These are phyloP conservation scores for Jacaranda mimosifolia DNA, from an alignment of 257 asterid species.

Conservation along the genomic window DNA sequence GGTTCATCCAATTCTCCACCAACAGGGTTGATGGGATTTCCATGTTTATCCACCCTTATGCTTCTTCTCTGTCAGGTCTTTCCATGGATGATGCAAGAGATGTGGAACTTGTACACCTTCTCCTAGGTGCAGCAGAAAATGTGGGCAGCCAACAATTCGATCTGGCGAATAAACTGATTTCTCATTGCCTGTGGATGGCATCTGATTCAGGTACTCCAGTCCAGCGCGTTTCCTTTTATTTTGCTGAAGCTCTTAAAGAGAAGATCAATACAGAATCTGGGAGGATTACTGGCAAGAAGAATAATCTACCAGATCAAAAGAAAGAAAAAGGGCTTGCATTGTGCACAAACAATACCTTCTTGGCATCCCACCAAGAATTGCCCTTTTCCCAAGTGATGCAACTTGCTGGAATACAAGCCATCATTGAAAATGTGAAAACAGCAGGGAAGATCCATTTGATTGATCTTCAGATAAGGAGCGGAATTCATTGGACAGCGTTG, in stretches of 20 bases:
- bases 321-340: slow-evolving; percentile 35
- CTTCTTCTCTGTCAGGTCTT: slow-evolving; percentile 53
- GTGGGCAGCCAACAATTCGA: slow-evolving; percentile 46
- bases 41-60: slow-evolving; percentile 62
- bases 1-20: slow-evolving; percentile 63
- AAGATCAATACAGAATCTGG: slow-evolving; percentile 53
- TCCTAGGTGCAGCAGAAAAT: slow-evolving; percentile 66
- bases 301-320: not conserved
- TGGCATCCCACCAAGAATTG: slow-evolving; percentile 58
- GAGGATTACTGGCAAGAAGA: slow-evolving; percentile 23
- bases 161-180: slow-evolving; percentile 45
- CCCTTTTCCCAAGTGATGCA: slow-evolving; percentile 67
- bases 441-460: slow-evolving; percentile 60
- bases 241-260: slow-evolving; percentile 58
- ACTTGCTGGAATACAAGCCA: slow-evolving; percentile 64
- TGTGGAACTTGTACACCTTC: slow-evolving; percentile 57
- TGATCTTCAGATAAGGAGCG: slow-evolving; percentile 76
- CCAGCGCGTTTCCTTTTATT: slow-evolving; percentile 63
- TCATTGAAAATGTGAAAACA: slow-evolving; percentile 50
- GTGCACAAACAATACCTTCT: slow-evolving; percentile 54
- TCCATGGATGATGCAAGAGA: slow-evolving; percentile 57
- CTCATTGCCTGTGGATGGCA: slow-evolving; percentile 52
- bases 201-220: slow-evolving; percentile 56
- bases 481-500: slow-evolving; percentile 67
- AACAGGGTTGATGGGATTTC: slow-evolving; percentile 57